Evolutionary conservation across 129 eudicot genomes (phyloP), one percentile per base, ranked within the genome.

Genomic region (Deinandra increscens): DNA sequence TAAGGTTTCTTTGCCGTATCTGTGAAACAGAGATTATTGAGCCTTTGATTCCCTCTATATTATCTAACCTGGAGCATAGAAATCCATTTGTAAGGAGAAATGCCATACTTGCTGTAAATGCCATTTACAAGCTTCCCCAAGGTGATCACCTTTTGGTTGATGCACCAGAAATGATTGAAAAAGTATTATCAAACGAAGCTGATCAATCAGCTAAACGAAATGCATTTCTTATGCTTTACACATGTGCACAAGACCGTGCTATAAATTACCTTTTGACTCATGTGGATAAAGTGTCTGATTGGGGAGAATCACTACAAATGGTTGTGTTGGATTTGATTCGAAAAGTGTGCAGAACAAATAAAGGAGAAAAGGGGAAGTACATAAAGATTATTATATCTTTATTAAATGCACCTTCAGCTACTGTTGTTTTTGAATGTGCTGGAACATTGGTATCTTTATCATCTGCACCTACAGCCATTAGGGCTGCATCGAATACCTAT

Each of bases 221-320:
- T 75, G 97, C 97, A 2, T 91, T 91, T 81, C 88, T 91, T 19
- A 91, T 91, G 97, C 93, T 91, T 50, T 91, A 82, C 81, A 85
- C 85, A 41, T 91, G 93, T 76, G 88, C 90, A 54, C 93, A 91
- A 73, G 97, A 91, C 19, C 87, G 84, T 64, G 97, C 97, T 6
- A 76, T 88, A 37, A 88, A 81, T 75, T 91, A 85, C 78, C 96
- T 91, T 34, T 71, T 88, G 71, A 84, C 84, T 64, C 81, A 91
- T 77, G 91, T 88, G 39, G 96, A 91, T 64, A 78, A 76, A 64
- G 91, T 91, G 54, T 51, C 82, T 43, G 97, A 91, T 33, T 91
- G 96, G 97, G 97, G 96, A 31, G 96, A 88, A 39, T 77, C 81
- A 51, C 84, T 91, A 64, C 97, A 91, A 75, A 88, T 91, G 93